Evolutionary conservation across 1,284 basidiomycete genomes (phyloP).

Genomic region (Ustilago vetiveriae): DNA sequence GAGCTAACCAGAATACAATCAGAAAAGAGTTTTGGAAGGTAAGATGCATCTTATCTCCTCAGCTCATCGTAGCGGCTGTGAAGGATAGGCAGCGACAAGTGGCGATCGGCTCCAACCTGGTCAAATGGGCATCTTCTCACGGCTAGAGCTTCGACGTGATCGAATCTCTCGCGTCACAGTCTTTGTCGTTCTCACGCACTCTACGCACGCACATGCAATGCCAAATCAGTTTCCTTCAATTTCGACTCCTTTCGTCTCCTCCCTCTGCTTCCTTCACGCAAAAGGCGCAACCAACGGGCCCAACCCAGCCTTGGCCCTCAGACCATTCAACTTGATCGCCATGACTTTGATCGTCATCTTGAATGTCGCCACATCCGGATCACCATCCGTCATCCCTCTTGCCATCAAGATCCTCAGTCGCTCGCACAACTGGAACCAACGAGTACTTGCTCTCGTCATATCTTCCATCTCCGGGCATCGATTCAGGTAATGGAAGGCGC

Average conservation of each 20-base stretch:
- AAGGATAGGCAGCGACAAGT: constrained; percentile 26
- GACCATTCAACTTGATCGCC: constrained; percentile 28
- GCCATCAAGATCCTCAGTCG: constrained; percentile 22
- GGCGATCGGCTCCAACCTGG: constrained; percentile 19
- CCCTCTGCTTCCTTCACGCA: background rate
- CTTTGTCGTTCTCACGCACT: background rate
- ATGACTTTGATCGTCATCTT: constrained; percentile 41
- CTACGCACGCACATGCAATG: background rate
- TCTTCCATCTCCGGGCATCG: constrained; percentile 39
- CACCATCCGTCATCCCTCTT: constrained; percentile 18
- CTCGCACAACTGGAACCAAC: constrained; percentile 41
- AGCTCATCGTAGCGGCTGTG: constrained; percentile 15
- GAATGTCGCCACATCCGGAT: constrained; percentile 33
- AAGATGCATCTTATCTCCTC: constrained; percentile 15
- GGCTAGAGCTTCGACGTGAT: constrained; percentile 3
- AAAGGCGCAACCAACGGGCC: constrained; percentile 20
- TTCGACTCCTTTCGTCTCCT: background rate
- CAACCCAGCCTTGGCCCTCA: constrained; percentile 12
- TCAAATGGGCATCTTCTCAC: constrained; percentile 43
- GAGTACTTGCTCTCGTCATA: constrained; percentile 11
- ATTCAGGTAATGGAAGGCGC: constrained; percentile 40
- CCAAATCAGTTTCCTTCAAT: background rate
- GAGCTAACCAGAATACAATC: constrained; percentile 33
- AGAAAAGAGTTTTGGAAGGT: constrained; percentile 47
- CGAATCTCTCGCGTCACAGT: background rate